Percentiles rank a stretch among this genome's conserved stretches.
phyloP scores from a whole-genome alignment of 2,329 filamentous ascomycete genomes.

The Verticillium isaacii region DNA sequence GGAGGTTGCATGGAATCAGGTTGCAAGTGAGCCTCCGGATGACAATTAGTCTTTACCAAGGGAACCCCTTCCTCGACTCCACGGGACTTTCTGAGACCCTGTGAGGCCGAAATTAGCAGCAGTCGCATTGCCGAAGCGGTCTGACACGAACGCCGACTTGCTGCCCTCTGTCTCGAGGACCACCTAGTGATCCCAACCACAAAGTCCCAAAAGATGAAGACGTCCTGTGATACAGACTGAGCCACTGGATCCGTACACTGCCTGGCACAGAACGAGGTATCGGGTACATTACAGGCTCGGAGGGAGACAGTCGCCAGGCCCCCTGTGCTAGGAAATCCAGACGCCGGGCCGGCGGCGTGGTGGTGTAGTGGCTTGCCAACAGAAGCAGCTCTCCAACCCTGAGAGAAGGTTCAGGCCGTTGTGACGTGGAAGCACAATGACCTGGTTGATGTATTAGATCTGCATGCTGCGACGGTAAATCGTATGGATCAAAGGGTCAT shows the following conservation, averaged over 20 bases:
- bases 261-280: not conserved
- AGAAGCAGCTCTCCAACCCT: no score
- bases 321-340: not conserved
- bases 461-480: no score
- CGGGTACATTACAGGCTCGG: not conserved
- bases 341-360: no score
- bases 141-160: not conserved
- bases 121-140: not conserved
- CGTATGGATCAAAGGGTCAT: not conserved
- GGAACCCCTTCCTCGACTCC: not conserved
- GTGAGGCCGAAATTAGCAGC: not conserved
- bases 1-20: no score
- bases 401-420: no score
- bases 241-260: not conserved
- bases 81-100: not conserved
- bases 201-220: not conserved
- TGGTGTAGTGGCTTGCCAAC: no score
- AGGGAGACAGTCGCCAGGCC: not conserved
- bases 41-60: not conserved
- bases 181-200: not conserved
- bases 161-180: not conserved
- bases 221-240: not conserved
- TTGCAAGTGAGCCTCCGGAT: no score
- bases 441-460: not conserved
- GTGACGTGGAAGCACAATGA: not conserved